Base-by-base conservation (phyloP, 2,329 filamentous ascomycete species). In the Phaeosphaeria sp. region DNA sequence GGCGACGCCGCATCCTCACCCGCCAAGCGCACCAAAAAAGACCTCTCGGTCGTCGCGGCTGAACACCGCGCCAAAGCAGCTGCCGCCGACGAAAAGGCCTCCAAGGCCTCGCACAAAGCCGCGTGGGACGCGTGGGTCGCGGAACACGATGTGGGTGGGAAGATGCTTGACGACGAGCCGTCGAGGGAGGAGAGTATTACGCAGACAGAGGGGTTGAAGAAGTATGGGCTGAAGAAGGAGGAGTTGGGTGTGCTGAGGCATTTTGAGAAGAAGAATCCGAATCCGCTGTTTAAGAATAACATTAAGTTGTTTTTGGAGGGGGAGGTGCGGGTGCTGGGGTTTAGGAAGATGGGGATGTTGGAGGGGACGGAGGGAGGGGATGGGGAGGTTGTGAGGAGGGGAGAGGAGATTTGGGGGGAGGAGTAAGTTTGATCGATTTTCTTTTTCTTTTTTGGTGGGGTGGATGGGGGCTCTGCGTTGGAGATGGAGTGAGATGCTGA, bases 161-260 rank as follows among this genome's bases (percentile, higher is more conserved):
- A 22, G 24, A 30, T 63, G 18, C 43, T 63, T 5, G 49, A 49
- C 17, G 47, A 18, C 1, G 60, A 63, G 15, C 60, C 60, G 2
- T 15, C 13, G 11, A 52, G 47, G 18, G 50, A 56, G 3, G 50
- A 47, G 17, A 53, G 42, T 1, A 64, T 66, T 44, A 66, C 59
- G 4, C 64, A 66, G 20, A 63, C 53, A 2, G 58, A 65, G n/a
- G 55, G 51, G 2, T 18, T 51, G 15, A 57, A 61, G 25, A 55
- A 57, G 17, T 66, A 65, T n/a, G 56, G 52, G 1, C 27, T 66
- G 27, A 66, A 63, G 51, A 56, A 56, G 18, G 57, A 51, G 17
- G 61, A 63, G 2, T 18, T 66, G 25, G 25, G 2, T 1, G 43
- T 49, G 2, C 13, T 65, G 2, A 24, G 24, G 13, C 55, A 60